These are phyloP conservation scores for Diaporthe vaccinii DNA, from an alignment of 2,329 filamentous ascomycete genomes.

Conservation along the genomic window DNA sequence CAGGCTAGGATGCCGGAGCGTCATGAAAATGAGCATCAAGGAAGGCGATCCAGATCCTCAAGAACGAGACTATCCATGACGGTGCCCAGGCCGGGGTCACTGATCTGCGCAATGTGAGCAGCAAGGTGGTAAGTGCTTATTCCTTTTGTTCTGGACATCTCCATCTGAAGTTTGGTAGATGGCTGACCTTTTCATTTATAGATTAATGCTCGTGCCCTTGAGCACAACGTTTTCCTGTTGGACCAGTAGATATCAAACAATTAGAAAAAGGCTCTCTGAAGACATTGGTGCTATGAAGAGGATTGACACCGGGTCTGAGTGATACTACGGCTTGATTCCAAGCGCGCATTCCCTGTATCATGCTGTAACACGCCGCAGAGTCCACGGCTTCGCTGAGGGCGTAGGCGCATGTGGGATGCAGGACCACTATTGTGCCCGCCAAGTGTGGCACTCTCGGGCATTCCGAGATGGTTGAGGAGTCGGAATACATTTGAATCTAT, in stretches of 20 bases:
- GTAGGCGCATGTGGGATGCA: background rate
- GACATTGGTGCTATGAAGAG: background rate
- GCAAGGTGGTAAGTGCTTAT: conserved; percentile 38
- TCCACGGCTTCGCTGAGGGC: background rate
- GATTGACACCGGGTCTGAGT: background rate
- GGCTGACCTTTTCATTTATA: background rate
- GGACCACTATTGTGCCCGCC: background rate
- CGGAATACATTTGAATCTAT: too few relatives aligned
- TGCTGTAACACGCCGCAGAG: background rate
- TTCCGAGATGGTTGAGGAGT: too few relatives aligned
- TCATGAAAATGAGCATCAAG: too few relatives aligned
- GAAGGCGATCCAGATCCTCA: conserved; percentile 61
- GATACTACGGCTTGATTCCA: background rate
- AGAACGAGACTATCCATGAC: conserved; percentile 58
- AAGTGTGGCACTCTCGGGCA: background rate
- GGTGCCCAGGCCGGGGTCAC: conserved; percentile 52
- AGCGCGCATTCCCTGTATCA: background rate
- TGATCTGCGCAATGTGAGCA: conserved; percentile 43
- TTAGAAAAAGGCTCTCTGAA: accelerated
- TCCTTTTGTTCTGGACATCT: background rate
- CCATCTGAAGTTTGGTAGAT: accelerated
- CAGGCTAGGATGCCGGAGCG: too few relatives aligned
- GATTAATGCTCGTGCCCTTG: conserved; percentile 27
- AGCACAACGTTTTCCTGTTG: conserved; percentile 25
- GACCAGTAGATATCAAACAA: background rate